Evolutionary conservation across 2,329 filamentous ascomycete genomes (phyloP), one percentile per base, ranked within the genome.

Genomic region (Aureobasidium sp.): DNA sequence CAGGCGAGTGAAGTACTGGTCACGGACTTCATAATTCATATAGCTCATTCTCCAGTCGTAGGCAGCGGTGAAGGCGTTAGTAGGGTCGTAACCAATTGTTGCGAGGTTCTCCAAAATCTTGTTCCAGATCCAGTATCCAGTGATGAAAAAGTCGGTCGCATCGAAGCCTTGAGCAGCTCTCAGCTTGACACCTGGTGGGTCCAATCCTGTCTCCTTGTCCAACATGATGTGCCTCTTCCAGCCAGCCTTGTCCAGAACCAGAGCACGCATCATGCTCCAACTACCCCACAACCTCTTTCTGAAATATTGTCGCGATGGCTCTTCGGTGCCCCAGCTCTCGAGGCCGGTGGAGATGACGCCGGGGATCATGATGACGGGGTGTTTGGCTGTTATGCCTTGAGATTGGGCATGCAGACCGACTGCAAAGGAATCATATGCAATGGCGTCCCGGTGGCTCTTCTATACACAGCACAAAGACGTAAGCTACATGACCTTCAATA

Each of bases 161-260:
- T 99, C 94, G 69, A 99, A 99, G 1, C 94, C 94, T 73, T 97
- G 94, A 0, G 94, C 92, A 9, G 94, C 91, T 40, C 94, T 85
- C 22, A 99, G 77, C 77, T 97, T 97, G 69, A 97, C 85, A 14
- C 87, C 86, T 0, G 91, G 90, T 1, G 94, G 94, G 72, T 99
- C 94, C 24, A 99, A 79, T 0, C 94, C 94, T 0, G 93, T 97
- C 40, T 85, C 75, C 73, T 93, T 92, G 75, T 99, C 94, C 12
- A 99, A 82, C 92, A 97, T 97, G 67, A 99, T 90, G 73, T 99
- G 94, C 69, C 80, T 87, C 79, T 97, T 99, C 94, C 94, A 99
- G 37, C 84, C 82, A 31, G 95, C 87, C 75, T 97, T 97, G 74
- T 97, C 94, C 69, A 96, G 76, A 1, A 99, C 90, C 66, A 99